These are phyloP conservation scores for Hyphodiscus hymeniophilus DNA, from an alignment of 495 filamentous ascomycete genomes.

Conservation along the genomic window DNA sequence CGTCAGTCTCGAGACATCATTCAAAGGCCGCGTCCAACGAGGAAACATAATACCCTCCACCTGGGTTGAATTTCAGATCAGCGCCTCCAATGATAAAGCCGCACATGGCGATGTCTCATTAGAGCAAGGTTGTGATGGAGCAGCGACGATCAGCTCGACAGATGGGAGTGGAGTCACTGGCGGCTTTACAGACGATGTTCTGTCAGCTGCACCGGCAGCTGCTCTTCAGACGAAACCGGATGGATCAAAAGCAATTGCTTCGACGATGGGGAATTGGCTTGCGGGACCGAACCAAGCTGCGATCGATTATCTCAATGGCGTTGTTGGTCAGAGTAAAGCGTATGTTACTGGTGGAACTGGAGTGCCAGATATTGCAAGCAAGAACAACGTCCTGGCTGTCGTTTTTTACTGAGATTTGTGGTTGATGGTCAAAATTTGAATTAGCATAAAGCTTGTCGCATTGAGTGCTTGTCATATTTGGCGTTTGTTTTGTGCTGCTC, in stretches of 20 bases:
- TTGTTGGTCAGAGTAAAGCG: slow-evolving; percentile 28
- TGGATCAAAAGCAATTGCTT: slow-evolving; percentile 27
- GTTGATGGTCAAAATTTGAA: too few relatives aligned
- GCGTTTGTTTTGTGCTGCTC: too few relatives aligned
- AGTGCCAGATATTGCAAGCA: slow-evolving; percentile 30
- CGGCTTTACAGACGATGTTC: slow-evolving; percentile 29
- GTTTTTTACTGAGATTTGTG: slow-evolving; percentile 32
- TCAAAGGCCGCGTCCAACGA: slow-evolving; percentile 39
- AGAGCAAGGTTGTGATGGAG: slow-evolving; percentile 36
- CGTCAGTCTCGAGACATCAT: slow-evolving; percentile 24
- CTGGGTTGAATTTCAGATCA: slow-evolving; percentile 37
- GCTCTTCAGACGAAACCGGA: slow-evolving; percentile 27
- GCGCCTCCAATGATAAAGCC: slow-evolving; percentile 28
- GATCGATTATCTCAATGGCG: slow-evolving; percentile 28
- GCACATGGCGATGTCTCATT: slow-evolving; percentile 36
- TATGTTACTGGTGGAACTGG: slow-evolving; percentile 35
- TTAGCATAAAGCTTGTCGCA: too few relatives aligned
- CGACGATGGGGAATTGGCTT: slow-evolving; percentile 35
- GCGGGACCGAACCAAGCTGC: slow-evolving; percentile 32
- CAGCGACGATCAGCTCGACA: slow-evolving; percentile 30
- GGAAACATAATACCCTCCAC: slow-evolving; percentile 30
- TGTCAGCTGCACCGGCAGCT: slow-evolving; percentile 27
- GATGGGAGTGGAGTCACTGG: slow-evolving; percentile 28
- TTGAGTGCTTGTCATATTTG: too few relatives aligned
- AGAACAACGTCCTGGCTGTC: slow-evolving; percentile 31